phyloP scores from a whole-genome alignment of 2,329 filamentous ascomycete genomes.

The Esteya vermicola region DNA sequence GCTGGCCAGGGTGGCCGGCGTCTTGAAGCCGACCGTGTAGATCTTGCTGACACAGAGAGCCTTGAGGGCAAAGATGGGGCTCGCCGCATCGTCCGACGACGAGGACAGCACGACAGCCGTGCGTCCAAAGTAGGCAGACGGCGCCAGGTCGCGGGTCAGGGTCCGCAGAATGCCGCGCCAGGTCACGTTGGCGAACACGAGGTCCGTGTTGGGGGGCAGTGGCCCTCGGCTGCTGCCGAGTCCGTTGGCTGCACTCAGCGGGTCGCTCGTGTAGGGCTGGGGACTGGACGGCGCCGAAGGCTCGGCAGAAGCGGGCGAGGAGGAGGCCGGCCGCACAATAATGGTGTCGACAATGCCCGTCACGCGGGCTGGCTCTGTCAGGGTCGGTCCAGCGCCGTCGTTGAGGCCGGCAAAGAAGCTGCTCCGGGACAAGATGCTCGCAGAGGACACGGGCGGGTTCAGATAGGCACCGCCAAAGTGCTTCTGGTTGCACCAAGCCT shows the following conservation, averaged over 20 bases:
- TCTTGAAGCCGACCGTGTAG: conserved; percentile 72
- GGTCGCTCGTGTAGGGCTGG: conserved; percentile 19
- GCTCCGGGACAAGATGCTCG: conserved; percentile 41
- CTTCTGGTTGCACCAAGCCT: conserved; percentile 56
- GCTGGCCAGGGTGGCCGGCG: conserved; percentile 42
- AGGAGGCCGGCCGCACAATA: conserved; percentile 40
- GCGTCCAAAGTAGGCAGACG: conserved; percentile 64
- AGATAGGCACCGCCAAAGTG: conserved; percentile 74
- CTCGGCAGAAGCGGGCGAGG: conserved; percentile 28
- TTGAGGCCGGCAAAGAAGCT: conserved; percentile 36
- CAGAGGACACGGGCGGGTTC: conserved; percentile 52
- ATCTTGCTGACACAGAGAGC: conserved; percentile 65
- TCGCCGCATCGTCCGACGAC: conserved; percentile 60
- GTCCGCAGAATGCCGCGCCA: conserved; percentile 80
- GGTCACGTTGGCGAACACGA: conserved; percentile 68
- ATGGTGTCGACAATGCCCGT: conserved; percentile 78
- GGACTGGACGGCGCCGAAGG: conserved; percentile 35
- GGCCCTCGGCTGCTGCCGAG: conserved; percentile 12
- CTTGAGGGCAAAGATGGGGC: conserved; percentile 64
- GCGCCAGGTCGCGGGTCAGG: conserved; percentile 66
- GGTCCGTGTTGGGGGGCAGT: conserved; percentile 33
- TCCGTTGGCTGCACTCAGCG: conserved; percentile 2
- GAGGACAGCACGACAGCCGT: conserved; percentile 64
- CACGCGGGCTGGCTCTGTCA: conserved; percentile 63
- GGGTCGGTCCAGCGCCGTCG: conserved; percentile 34